A percentile compares a stretch with the other conserved stretches of the same genome.
Conservation (phyloP, 805 yeast genomes). For the Sugiyamaella smithiae region DNA sequence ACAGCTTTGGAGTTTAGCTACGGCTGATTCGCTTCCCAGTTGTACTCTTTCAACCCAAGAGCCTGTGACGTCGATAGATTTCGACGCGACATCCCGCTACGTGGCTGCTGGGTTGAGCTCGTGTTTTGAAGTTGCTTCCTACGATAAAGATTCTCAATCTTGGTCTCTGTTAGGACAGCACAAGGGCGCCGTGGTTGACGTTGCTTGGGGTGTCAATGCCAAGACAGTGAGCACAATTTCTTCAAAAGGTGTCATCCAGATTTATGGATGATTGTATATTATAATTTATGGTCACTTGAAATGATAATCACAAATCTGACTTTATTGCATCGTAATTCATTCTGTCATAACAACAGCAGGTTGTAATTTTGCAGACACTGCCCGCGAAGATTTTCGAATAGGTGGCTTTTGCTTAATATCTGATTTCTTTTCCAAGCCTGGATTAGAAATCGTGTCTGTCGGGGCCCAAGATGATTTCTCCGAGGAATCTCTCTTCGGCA, state of each 20-base stretch:
- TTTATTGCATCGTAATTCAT: neutral
- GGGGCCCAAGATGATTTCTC: no score
- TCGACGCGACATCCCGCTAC: slow-evolving; percentile 32
- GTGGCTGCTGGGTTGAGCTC: slow-evolving; percentile 21
- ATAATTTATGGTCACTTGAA: neutral
- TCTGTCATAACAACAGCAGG: neutral
- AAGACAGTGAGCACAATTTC: slow-evolving; percentile 16
- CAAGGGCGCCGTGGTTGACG: slow-evolving; percentile 9
- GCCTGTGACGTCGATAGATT: slow-evolving; percentile 18
- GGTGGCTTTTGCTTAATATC: slow-evolving; percentile 16
- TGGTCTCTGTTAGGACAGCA: slow-evolving; percentile 30
- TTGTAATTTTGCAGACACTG: slow-evolving; percentile 15
- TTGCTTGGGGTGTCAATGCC: slow-evolving; percentile 23
- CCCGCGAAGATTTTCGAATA: slow-evolving; percentile 22
- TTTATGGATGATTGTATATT: neutral
- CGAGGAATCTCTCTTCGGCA: no score
- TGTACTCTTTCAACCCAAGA: slow-evolving; percentile 3
- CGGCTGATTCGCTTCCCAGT: slow-evolving; percentile 12
- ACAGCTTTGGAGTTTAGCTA: slow-evolving; percentile 46
- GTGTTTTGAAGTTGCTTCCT: slow-evolving; percentile 36
- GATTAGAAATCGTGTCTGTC: neutral
- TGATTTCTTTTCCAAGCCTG: neutral
- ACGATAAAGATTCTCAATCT: slow-evolving; percentile 40
- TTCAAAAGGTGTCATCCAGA: slow-evolving; percentile 21
- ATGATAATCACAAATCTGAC: neutral